A percentile compares a stretch with the other conserved stretches of the same genome.
Conservation (phyloP, 2,329 filamentous ascomycete species). For the Stemphylium vesicarium region DNA sequence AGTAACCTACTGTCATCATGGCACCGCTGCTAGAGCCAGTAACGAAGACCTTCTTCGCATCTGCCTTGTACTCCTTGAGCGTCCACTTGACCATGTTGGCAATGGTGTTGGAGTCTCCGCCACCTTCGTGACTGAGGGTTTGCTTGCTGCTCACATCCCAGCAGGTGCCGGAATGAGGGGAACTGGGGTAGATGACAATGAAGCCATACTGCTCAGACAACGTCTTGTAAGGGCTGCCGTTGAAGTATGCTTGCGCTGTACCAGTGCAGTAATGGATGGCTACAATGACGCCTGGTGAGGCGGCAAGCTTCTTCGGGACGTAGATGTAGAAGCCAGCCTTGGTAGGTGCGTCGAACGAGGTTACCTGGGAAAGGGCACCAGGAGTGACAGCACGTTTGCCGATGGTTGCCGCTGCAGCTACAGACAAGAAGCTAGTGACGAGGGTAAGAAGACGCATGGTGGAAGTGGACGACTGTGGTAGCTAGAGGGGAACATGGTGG, state of each 20-base stretch:
- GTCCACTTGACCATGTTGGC: slow-evolving; percentile 66
- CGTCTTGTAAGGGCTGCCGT: slow-evolving; percentile 59
- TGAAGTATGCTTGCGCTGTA: slow-evolving; percentile 57
- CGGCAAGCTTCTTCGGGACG: slow-evolving; percentile 53
- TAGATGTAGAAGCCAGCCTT: slow-evolving; percentile 62
- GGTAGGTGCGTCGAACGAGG: slow-evolving; percentile 52
- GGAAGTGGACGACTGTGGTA: neutral
- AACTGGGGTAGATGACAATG: slow-evolving; percentile 66
- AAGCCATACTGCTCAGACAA: slow-evolving; percentile 64
- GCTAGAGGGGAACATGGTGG: neutral
- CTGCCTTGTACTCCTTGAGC: slow-evolving; percentile 58
- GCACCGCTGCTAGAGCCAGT: slow-evolving; percentile 62
- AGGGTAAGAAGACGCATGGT: slow-evolving; percentile 34
- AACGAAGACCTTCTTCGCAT: slow-evolving; percentile 60
- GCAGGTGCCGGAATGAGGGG: slow-evolving; percentile 60
- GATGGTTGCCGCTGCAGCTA: slow-evolving; percentile 30
- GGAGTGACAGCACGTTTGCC: slow-evolving; percentile 36
- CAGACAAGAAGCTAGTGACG: slow-evolving; percentile 27
- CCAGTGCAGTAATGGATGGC: slow-evolving; percentile 65
- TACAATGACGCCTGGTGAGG: slow-evolving; percentile 60
- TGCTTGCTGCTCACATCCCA: slow-evolving; percentile 65
- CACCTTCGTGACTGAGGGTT: slow-evolving; percentile 63
- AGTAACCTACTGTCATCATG: slow-evolving; percentile 59
- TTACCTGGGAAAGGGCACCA: slow-evolving; percentile 48
- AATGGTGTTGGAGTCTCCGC: slow-evolving; percentile 63